Base-by-base conservation (phyloP, 441 rosid species). In the Corymbia calophylla region DNA sequence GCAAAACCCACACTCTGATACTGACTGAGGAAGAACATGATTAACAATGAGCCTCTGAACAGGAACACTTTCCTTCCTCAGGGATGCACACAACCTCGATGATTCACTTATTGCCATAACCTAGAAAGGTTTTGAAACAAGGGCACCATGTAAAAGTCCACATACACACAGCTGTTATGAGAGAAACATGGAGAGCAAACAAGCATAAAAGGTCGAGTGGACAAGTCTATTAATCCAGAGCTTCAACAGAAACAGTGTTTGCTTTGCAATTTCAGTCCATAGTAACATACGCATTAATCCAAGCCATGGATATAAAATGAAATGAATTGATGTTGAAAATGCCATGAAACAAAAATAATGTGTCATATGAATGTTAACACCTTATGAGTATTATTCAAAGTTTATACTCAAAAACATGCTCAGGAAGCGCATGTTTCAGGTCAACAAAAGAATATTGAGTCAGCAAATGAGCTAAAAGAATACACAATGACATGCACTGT, bases 101-200 rank as follows among this genome's bases (percentile, higher is more conserved):
- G 97, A 95, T 93, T 96, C 98, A 62, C 93, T 95, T 60, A 94
- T 90, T 35, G 96, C 97, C 97, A 96, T 97, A 82, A 97, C 95
- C 97, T 97, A n/a, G 13, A 87, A 35, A 49, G 81, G 44, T 64
- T 8, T 53, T 15, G 29, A 35, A 58, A 21, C 66, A 81, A 77
- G 87, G n/a, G 51, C 80, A 53, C 25, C 44, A 17, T 27, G 15
- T 21, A 77, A 73, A 77, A 44, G 84, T 77, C 82, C 15, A 53
- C 58, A 53, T 44, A n/a, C 39, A 58, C 80, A 12, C 44, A 29
- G 86, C 84, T 73, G 64, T 39, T 18, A 88, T 25, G 35, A 32
- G 81, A 49, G 62, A 27, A 51, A 39, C 16, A 2, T 7, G 2
- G 35, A 53, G 27, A 62, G 62, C 53, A 64, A 48, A 89, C 85